These are phyloP conservation scores for Andrographis paniculata DNA, from an alignment of 305 asterid species.

Conservation along the genomic window DNA sequence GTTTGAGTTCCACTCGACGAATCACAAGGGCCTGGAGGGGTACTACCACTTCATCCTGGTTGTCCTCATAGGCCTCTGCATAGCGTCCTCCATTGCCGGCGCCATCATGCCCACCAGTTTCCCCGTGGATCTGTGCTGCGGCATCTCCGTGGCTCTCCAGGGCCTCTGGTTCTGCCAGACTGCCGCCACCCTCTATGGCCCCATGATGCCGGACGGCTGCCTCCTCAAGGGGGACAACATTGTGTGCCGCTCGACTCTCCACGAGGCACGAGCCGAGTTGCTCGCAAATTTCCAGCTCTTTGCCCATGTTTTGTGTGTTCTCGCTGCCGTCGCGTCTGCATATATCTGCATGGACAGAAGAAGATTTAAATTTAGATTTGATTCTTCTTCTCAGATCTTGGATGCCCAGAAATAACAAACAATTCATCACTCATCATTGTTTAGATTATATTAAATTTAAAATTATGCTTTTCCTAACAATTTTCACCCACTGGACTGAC, in stretches of 20 bases:
- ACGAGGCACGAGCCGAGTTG: constrained; percentile 58
- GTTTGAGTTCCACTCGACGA: constrained; percentile 90
- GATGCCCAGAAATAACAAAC: no score
- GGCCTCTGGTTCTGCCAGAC: constrained; percentile 99
- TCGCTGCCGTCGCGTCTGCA: constrained; percentile 42
- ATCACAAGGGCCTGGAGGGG: constrained; percentile 95
- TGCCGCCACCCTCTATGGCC: constrained; percentile 86
- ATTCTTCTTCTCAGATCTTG: no score
- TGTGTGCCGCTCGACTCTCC: constrained; percentile 43
- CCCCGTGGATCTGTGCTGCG: constrained; percentile 63
- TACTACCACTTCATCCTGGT: constrained; percentile 89
- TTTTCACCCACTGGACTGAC: no score
- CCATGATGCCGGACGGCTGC: constrained; percentile 93
- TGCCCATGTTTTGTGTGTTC: constrained; percentile 42
- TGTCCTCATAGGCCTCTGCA: constrained; percentile 75
- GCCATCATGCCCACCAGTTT: constrained; percentile 78
- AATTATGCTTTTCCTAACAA: no score
- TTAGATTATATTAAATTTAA: no score
- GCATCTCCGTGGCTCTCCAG: constrained; percentile 73
- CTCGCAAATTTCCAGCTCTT: constrained; percentile 80
- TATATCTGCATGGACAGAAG: constrained; percentile 46
- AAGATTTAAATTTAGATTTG: no score
- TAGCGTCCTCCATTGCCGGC: constrained; percentile 53
- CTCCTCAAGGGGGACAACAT: constrained; percentile 42
- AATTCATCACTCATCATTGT: no score